Conservation (phyloP, 345 rosid species). For the Eucalyptus decipiens region DNA sequence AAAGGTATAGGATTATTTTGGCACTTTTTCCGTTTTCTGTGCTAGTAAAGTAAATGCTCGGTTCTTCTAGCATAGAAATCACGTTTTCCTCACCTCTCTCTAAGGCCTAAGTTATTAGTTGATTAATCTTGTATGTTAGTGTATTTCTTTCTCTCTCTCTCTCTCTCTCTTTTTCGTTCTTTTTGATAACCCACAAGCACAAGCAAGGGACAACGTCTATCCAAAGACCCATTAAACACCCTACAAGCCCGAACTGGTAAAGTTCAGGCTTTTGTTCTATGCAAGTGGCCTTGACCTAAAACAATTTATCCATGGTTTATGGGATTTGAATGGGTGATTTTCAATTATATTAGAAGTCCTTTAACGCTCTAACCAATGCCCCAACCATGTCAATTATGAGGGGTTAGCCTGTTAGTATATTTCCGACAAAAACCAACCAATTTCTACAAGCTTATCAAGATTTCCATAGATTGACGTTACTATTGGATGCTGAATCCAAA, state of each 20-base stretch:
- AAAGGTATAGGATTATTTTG: no score
- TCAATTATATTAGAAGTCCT: neutral
- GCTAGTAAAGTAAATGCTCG: neutral
- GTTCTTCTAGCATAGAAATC: neutral
- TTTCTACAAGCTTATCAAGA: neutral
- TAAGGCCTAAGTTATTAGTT: neutral
- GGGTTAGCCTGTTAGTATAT: neutral
- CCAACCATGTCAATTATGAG: neutral
- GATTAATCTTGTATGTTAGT: neutral
- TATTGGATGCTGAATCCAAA: neutral
- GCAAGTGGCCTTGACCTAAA: neutral
- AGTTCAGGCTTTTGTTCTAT: neutral
- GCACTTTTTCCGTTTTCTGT: no score
- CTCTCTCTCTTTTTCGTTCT: no score
- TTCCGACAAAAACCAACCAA: neutral
- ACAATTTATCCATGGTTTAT: neutral
- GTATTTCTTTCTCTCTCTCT: fast-evolving
- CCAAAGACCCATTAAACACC: neutral
- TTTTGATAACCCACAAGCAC: neutral
- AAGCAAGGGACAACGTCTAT: neutral
- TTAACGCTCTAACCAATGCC: neutral
- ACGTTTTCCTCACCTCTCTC: neutral
- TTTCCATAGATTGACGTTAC: neutral
- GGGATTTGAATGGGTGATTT: neutral
- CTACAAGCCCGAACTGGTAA: neutral